Percentiles rank a stretch among this genome's conserved stretches.
These are phyloP conservation scores for Tillandsia leiboldiana DNA, from an alignment of 176 grass and related monocot genomes.

Conservation along the genomic window DNA sequence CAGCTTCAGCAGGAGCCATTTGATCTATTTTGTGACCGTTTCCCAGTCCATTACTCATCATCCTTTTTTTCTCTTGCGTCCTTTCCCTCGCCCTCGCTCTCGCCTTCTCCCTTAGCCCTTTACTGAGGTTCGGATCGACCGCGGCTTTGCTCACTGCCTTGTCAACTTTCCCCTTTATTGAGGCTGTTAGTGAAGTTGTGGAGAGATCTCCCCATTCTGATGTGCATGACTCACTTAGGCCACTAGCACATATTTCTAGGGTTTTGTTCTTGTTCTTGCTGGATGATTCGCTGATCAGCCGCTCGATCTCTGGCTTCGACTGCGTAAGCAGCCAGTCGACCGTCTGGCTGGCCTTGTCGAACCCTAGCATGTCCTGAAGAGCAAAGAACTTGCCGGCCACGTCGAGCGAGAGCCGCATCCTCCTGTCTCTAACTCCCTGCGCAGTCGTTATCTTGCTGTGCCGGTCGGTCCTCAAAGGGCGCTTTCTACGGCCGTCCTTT, in stretches of 20 bases:
- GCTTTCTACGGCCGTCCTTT: slow-evolving; percentile 13
- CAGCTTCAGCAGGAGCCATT: too few species aligned
- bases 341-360: slow-evolving; percentile 93
- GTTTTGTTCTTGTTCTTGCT: not conserved
- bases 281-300: slow-evolving; percentile 17
- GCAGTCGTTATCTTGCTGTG: slow-evolving; percentile 96
- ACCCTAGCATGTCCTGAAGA: slow-evolving; percentile 81
- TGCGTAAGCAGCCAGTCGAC: slow-evolving; percentile 82
- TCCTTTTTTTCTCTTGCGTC: slow-evolving; percentile 26
- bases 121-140: not conserved
- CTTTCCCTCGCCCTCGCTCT: slow-evolving; percentile 21
- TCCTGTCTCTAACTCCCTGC: slow-evolving; percentile 66
- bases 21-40: too few species aligned
- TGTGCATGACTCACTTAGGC: not conserved
- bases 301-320: slow-evolving; percentile 67
- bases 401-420: slow-evolving; percentile 80
- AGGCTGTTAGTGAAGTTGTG: not conserved
- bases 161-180: not conserved
- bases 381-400: slow-evolving; percentile 74
- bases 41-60: not conserved
- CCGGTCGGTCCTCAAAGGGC: slow-evolving; percentile 50
- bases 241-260: not conserved
- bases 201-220: not conserved
- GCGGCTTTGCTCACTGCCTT: not conserved
- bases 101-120: slow-evolving; percentile 24